A percentile compares a stretch with the other conserved stretches of the same genome.
Conservation (phyloP, 805 yeast species). For the Jamesozyma jinghongensis region DNA sequence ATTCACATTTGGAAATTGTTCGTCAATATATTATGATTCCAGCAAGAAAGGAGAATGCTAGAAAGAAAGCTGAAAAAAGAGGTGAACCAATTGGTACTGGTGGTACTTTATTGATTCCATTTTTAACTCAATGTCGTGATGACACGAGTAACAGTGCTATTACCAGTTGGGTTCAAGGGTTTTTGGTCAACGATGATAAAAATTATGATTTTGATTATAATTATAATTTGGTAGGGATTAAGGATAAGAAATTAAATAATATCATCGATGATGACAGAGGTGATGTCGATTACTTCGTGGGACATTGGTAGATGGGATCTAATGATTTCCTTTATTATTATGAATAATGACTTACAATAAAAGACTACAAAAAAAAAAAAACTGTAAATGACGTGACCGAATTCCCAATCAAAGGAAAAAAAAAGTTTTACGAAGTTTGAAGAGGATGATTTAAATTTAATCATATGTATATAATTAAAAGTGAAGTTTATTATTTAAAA, state of each 20-base stretch:
- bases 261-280: constrained; percentile 1
- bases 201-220: constrained; percentile 4
- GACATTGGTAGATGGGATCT: constrained; percentile 7
- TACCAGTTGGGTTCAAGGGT: constrained; percentile 2
- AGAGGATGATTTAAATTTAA: too few relatives aligned
- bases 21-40: constrained; percentile 79
- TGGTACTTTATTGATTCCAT: constrained; percentile 85
- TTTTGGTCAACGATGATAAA: neutral
- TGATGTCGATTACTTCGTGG: constrained; percentile 5
- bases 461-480: neutral
- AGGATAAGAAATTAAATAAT: constrained; percentile 1
- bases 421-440: too few relatives aligned
- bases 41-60: constrained; percentile 34
- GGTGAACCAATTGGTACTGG: constrained; percentile 60
- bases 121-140: constrained; percentile 89
- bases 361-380: too few relatives aligned
- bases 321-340: too few relatives aligned
- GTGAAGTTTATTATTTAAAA: too few relatives aligned
- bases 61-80: neutral
- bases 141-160: constrained; percentile 43
- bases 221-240: constrained; percentile 3
- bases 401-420: too few relatives aligned
- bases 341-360: too few relatives aligned
- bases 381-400: too few relatives aligned
- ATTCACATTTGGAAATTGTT: constrained; percentile 87